Evolutionary conservation across 2,329 filamentous ascomycete species (phyloP).

Genomic region (Annulohypoxylon truncatum): DNA sequence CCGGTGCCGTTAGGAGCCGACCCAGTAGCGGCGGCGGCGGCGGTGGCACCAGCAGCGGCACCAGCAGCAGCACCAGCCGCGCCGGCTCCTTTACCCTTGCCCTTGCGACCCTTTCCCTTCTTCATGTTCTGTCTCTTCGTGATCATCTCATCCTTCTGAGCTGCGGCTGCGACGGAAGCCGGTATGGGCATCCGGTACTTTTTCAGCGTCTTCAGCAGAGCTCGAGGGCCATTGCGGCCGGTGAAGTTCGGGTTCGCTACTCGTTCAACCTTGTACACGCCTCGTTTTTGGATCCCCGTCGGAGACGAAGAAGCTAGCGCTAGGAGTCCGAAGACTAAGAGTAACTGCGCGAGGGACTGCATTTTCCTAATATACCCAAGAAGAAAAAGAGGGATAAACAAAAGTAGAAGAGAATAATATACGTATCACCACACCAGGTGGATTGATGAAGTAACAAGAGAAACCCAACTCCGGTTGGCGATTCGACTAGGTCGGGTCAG

Average conservation of each 20-base stretch:
- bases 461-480: slow-evolving; percentile 22
- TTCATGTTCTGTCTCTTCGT: slow-evolving; percentile 43
- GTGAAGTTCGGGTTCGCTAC: slow-evolving; percentile 47
- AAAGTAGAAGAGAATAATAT: slow-evolving; percentile 18
- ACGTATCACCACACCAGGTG: slow-evolving; percentile 46
- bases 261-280: slow-evolving; percentile 50
- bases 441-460: slow-evolving; percentile 30
- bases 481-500: slow-evolving; percentile 23
- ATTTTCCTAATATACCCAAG: slow-evolving; percentile 38
- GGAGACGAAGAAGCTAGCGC: slow-evolving; percentile 47
- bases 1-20: slow-evolving; percentile 44
- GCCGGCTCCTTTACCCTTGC: slow-evolving; percentile 10
- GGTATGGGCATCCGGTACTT: slow-evolving; percentile 51
- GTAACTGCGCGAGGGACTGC: slow-evolving; percentile 45
- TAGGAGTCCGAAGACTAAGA: slow-evolving; percentile 46
- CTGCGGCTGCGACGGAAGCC: slow-evolving; percentile 41
- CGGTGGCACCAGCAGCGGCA: slow-evolving; percentile 27
- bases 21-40: slow-evolving; percentile 9
- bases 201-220: slow-evolving; percentile 48
- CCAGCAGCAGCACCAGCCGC: slow-evolving; percentile 19
- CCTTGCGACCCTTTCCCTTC: slow-evolving; percentile 39
- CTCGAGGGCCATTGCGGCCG: slow-evolving; percentile 48
- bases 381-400: slow-evolving; percentile 17
- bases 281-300: slow-evolving; percentile 47
- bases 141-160: slow-evolving; percentile 45